Base-by-base conservation (phyloP, 495 filamentous ascomycete species). In the Penicillium maclennaniae region DNA sequence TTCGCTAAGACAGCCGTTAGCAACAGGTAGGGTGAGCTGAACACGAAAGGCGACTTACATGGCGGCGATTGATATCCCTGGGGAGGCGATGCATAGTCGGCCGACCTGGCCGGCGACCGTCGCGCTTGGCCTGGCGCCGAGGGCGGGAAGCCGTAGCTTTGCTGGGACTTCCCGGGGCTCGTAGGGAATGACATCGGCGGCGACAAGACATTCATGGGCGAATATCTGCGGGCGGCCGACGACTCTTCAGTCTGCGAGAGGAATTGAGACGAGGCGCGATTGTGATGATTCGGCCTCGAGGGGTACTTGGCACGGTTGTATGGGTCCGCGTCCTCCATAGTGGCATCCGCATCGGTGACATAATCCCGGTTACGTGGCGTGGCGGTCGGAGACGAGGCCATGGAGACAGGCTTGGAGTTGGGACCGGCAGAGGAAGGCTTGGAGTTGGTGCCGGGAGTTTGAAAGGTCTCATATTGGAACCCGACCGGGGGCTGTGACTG, bases 251-350 rank as follows among this genome's bases (percentile, higher is more conserved):
- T 49, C 52, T 84, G 83, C 19, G 81, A 70, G 17, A 90, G 76
- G 53, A 82, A 85, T 60, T 85, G 83, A 45, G 81, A 79, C 16
- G 83, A 86, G 7, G 80, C 70, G 28, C 82, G 73, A 64, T 81
- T 83, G 45, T 85, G 77, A 60, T 86, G 84, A 51, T 80, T 83
- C 40, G 86, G 79, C 73, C 87, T 80, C 43, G 89, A 67, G 25
- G 78, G 81, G 64, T 95, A 93, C 68, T 92, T 92, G 56, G 84
- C 79, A 63, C 82, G 78, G 69, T 86, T 86, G 75, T 91, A 95
- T 38, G 86, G 83, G 67, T 95, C 90, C 36, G 88, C 89, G 66
- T 96, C 92, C 67, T 93, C 88, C 91, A 97, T 97, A 40, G 85
- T 79, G 52, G 93, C 84, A 76, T 97, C 91, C 53, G 83, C 82